Base-by-base conservation (phyloP, 2,329 filamentous ascomycete species). In the Metarhizium humberi region DNA sequence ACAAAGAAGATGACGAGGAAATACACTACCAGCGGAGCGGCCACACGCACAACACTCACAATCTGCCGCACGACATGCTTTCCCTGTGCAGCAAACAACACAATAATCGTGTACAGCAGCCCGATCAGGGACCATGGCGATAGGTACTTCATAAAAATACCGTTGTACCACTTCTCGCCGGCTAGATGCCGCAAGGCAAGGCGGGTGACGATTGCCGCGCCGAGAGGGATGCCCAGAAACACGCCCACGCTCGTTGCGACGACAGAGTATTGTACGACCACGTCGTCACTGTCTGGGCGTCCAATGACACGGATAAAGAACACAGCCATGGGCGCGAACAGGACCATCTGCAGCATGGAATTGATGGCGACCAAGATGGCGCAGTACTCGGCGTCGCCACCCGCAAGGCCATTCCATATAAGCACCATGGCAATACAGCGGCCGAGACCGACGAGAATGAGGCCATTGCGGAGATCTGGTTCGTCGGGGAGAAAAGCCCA, bases 341-440 rank as follows among this genome's bases (percentile, higher is more conserved):
- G 76, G 1, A 88, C 76, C 73, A 90, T 88, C 60, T 90, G 87
- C 3, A 91, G 75, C 18, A 90, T 71, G 0, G 86, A 90, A 69
- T 91, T 90, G 63, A 90, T 72, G 13, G 86, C 86, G 0, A 90
- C 87, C 1, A 90, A 78, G 52, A 90, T 86, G 14, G 90, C 90
- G 67, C 90, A 95, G 69, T 95, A 95, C 61, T 95, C 86, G 6
- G 70, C 73, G 60, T 95, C 87, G 5, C 91, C 91, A 1, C 84
- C 85, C 0, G 90, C 88, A 7, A 78, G 67, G 4, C 67, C 65
- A 43, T 72, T 94, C 90, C 89, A 95, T 57, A 95, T 87, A 4
- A 80, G 62, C 2, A 79, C 89, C 90, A 95, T 95, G 36, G 90
- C 90, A 59, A 95, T 95, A 63, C 91, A 96, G 53, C 91, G 76